Percentiles rank a stretch among this genome's conserved stretches.
Evolutionary conservation across 805 yeast genomes (phyloP).

Genomic region (Sugiyamaella qingdaonensis): DNA sequence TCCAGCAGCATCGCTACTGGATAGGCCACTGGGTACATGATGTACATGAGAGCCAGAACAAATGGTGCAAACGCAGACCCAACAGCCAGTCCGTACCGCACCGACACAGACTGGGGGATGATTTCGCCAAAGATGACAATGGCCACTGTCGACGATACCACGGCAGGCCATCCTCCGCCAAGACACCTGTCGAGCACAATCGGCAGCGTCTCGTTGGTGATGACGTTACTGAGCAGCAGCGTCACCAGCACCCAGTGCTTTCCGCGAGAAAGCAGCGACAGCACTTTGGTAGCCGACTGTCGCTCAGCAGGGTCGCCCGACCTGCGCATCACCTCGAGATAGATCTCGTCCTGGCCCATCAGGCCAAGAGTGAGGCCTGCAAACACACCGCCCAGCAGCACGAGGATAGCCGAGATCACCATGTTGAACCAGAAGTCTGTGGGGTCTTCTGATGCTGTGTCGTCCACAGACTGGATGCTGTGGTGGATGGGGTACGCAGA

Average conservation of each 20-base stretch:
- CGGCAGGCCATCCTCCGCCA: conserved; percentile 98
- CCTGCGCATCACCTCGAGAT: conserved; percentile 80
- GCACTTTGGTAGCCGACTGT: conserved; percentile 64
- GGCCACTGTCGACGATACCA: conserved; percentile 84
- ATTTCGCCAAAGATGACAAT: conserved; percentile 95
- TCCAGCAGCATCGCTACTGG: conserved; percentile 84
- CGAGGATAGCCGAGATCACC: conserved; percentile 31
- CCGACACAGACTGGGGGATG: conserved; percentile 92
- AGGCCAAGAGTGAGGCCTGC: conserved; percentile 76
- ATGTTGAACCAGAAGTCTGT: conserved; percentile 29
- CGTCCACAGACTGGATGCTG: conserved; percentile 2
- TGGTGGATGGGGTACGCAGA: conserved; percentile 13
- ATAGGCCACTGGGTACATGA: conserved; percentile 87
- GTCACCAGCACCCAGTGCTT: conserved; percentile 97
- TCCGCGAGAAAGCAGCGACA: conserved; percentile 68
- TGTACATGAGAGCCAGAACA: conserved; percentile 77
- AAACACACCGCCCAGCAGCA: conserved; percentile 37
- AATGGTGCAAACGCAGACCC: conserved; percentile 91
- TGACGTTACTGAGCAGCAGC: conserved; percentile 74
- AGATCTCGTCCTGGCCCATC: conserved; percentile 98
- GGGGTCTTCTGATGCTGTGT: not conserved
- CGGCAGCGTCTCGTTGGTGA: conserved; percentile 91
- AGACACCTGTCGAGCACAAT: conserved; percentile 87
- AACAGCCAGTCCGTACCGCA: conserved; percentile 83
- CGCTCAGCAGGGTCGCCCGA: conserved; percentile 71